phyloP scores from a whole-genome alignment of 2,329 filamentous ascomycete species.

The Penicillium sp. region DNA sequence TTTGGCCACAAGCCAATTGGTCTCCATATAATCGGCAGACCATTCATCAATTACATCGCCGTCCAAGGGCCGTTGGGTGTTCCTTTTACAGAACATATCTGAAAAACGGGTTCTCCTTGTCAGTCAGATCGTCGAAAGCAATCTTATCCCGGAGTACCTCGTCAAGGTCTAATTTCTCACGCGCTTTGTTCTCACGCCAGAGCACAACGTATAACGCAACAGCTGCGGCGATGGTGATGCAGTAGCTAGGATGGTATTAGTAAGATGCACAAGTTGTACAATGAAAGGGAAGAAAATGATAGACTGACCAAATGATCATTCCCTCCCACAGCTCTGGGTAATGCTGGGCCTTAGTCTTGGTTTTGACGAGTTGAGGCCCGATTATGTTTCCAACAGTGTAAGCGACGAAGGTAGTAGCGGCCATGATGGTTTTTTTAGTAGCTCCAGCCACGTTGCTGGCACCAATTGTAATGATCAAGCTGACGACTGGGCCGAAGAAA shows the following conservation, averaged over 20 bases:
- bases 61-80: background rate
- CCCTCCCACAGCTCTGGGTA: conserved; percentile 72
- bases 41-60: background rate
- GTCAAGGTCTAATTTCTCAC: conserved; percentile 52
- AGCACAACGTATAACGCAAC: conserved; percentile 60
- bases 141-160: conserved; percentile 63
- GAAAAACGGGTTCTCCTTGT: conserved; percentile 68
- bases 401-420: conserved; percentile 70
- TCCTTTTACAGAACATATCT: conserved; percentile 54
- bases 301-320: conserved; percentile 60
- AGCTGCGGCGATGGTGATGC: conserved; percentile 64
- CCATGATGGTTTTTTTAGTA: conserved; percentile 77
- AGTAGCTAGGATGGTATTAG: conserved; percentile 53
- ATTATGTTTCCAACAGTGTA: conserved; percentile 78
- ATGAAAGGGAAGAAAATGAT: background rate
- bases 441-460: conserved; percentile 72
- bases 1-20: background rate
- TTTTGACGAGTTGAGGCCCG: conserved; percentile 69
- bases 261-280: background rate
- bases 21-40: background rate
- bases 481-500: conserved; percentile 71
- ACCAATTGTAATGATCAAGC: conserved; percentile 57
- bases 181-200: conserved; percentile 57
- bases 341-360: conserved; percentile 63
- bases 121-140: conserved; percentile 68